These are phyloP conservation scores for Hypoxylon lenormandii DNA, from an alignment of 495 filamentous ascomycete species.

Conservation along the genomic window DNA sequence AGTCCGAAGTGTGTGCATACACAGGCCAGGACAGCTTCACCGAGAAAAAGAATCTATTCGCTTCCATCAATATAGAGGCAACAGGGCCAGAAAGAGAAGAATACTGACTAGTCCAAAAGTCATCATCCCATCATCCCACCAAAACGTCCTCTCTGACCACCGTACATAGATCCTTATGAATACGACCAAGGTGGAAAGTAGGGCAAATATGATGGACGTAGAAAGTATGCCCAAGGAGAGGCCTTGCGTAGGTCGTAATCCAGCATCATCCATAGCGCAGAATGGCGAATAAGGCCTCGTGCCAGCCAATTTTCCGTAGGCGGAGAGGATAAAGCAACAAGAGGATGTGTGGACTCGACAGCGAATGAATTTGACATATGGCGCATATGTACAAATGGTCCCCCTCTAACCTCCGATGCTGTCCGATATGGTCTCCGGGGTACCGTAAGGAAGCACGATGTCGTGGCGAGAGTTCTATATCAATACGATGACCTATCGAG, in stretches of 20 bases:
- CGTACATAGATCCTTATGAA: slow-evolving; percentile 27
- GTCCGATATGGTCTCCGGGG: no score
- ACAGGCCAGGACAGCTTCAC: slow-evolving; percentile 6
- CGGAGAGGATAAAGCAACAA: no score
- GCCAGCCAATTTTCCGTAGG: no score
- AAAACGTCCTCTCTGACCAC: slow-evolving; percentile 17
- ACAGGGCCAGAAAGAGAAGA: neutral
- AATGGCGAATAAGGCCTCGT: neutral
- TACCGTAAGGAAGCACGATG: no score
- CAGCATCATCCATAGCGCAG: slow-evolving; percentile 1
- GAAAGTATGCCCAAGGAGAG: slow-evolving; percentile 13
- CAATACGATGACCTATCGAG: neutral
- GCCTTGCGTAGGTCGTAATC: slow-evolving; percentile 2
- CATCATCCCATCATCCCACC: slow-evolving; percentile 46
- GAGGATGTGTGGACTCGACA: no score
- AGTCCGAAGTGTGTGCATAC: slow-evolving; percentile 8
- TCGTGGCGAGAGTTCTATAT: neutral
- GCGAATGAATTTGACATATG: no score
- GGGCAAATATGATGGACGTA: slow-evolving; percentile 9
- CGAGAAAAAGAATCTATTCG: slow-evolving; percentile 20
- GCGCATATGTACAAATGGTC: no score
- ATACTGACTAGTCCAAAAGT: slow-evolving; percentile 27
- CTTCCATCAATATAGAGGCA: neutral
- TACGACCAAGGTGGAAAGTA: slow-evolving; percentile 19
- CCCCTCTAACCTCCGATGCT: no score